phyloP scores from a whole-genome alignment of 2,329 filamentous ascomycete genomes.

The Fusarium subglutinans region DNA sequence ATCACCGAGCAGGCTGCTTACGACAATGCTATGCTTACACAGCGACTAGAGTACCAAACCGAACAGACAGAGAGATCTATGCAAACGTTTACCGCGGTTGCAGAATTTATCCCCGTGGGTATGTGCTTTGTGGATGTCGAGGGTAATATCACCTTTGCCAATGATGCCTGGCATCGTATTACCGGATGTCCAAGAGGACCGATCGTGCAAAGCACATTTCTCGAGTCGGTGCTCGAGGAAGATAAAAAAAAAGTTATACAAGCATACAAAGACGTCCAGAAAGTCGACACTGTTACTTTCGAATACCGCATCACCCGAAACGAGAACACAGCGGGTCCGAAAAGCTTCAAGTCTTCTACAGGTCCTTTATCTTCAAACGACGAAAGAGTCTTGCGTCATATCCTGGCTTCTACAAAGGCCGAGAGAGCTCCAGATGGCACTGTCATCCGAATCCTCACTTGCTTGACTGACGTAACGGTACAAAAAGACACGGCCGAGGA shows the following conservation, averaged over 20 bases:
- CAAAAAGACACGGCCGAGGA: constrained; percentile 61
- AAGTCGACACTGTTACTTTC: constrained; percentile 53
- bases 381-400: constrained; percentile 51
- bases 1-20: constrained; percentile 68
- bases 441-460: constrained; percentile 58
- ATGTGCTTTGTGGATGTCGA: constrained; percentile 75
- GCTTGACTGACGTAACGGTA: constrained; percentile 61
- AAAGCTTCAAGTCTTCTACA: constrained; percentile 31
- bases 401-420: constrained; percentile 59
- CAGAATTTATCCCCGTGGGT: constrained; percentile 77
- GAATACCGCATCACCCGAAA: constrained; percentile 54
- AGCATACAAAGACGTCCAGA: constrained; percentile 54
- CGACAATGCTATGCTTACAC: constrained; percentile 72
- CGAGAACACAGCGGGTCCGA: not conserved
- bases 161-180: constrained; percentile 70
- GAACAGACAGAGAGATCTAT: constrained; percentile 63
- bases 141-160: constrained; percentile 75
- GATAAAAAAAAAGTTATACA: constrained; percentile 53
- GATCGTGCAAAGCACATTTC: constrained; percentile 49
- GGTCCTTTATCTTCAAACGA: constrained; percentile 34
- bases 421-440: constrained; percentile 55
- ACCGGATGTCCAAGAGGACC: constrained; percentile 54
- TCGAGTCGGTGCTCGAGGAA: constrained; percentile 57
- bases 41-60: constrained; percentile 68
- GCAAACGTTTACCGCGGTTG: constrained; percentile 74